Base-by-base conservation (phyloP, 805 yeast species). In the Saccharomyces mikatae region DNA sequence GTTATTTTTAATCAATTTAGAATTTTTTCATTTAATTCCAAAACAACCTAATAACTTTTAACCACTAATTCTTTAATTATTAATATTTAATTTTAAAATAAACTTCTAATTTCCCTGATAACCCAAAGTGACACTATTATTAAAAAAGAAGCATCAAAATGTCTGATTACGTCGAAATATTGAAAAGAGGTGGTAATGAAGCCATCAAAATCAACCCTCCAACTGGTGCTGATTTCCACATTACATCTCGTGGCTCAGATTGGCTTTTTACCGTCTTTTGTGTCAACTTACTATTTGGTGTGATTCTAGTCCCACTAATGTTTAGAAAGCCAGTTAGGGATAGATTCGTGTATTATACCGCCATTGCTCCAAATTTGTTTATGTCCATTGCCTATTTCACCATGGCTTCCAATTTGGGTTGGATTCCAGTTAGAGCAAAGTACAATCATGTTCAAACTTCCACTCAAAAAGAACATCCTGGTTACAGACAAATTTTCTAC, bases 201-300 rank as follows among this genome's bases (percentile, higher is more conserved):
- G 80, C 77, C 24, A 62, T 77, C 26, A 52, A 60, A 6, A 58
- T 76, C 53, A 80, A 80, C 60, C 77, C 79, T 10, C 67, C 74
- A 53, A 57, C 71, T 5, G 67, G 65, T 24, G 69, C 74, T 48
- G 83, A 80, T 57, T 75, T 81, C 62, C 76, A 75, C 51, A 54
- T 82, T 36, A 81, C 84, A 8, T 56, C 63, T 8, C 81, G 79
- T 64, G 86, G 87, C 64, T 80, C 85, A n/a, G 80, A 79, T 65
- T 82, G 85, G 86, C 72, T 78, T 58, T 82, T 86, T 85, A 76
- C 86, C 3, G 83, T 71, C 17, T 81, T 82, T 63, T 67, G 78
- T 10, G 11, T 50, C n/a, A 36, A 36, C 17, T 11, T 36, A 17
- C 44, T 36, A 36, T 76, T 79, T 60, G 68, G 71, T 36, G 52